Evolutionary conservation across 2,329 filamentous ascomycete species (phyloP).

Genomic region (Triangularia setosa): DNA sequence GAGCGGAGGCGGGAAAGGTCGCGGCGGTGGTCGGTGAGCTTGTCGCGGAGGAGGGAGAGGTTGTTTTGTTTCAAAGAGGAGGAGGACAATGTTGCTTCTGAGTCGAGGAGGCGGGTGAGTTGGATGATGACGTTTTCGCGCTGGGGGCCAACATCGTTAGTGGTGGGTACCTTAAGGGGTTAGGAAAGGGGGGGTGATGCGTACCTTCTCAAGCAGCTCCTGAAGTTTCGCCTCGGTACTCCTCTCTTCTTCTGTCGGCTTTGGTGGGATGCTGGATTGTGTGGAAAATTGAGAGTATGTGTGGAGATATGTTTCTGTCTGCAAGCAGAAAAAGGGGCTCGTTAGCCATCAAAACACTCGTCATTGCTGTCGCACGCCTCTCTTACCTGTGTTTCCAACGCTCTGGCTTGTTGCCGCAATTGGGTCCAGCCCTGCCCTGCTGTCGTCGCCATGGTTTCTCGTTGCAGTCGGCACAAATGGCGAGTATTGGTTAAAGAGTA

Average conservation of each 20-base stretch:
- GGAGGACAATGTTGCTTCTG: constrained; percentile 78
- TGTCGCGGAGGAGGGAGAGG: constrained; percentile 83
- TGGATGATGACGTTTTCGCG: constrained; percentile 78
- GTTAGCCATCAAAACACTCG: neutral
- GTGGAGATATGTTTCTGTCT: constrained; percentile 83
- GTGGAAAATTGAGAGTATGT: constrained; percentile 89
- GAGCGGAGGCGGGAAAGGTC: constrained; percentile 74
- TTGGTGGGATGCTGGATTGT: constrained; percentile 71
- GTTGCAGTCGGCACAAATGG: neutral
- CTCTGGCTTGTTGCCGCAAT: constrained; percentile 85
- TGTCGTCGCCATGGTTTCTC: constrained; percentile 24
- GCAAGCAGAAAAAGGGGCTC: neutral
- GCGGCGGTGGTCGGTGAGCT: constrained; percentile 79
- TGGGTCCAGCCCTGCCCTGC: constrained; percentile 72
- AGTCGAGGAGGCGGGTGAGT: constrained; percentile 85
- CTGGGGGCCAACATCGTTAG: constrained; percentile 41
- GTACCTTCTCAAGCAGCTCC: constrained; percentile 78
- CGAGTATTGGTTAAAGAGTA: neutral
- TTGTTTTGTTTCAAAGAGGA: constrained; percentile 98
- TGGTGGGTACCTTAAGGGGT: neutral
- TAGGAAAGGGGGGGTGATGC: constrained; percentile 1
- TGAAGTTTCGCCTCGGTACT: constrained; percentile 76
- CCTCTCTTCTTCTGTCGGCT: constrained; percentile 80
- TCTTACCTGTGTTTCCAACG: constrained; percentile 80
- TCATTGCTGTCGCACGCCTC: neutral